These are phyloP conservation scores for Eustoma russellianum DNA, from an alignment of 257 asterid species.

Conservation along the genomic window DNA sequence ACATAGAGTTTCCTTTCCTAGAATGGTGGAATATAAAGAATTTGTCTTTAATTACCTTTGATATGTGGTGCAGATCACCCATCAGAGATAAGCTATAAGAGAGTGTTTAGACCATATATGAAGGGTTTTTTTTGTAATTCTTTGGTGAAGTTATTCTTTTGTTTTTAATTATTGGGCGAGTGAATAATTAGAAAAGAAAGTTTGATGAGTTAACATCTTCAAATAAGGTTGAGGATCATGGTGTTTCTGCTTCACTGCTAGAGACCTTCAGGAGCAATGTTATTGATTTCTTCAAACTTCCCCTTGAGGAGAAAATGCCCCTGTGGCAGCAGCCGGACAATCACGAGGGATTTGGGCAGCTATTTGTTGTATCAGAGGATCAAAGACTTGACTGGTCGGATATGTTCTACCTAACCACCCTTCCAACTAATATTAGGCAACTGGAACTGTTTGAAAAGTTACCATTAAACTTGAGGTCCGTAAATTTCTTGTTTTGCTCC, in stretches of 20 bases:
- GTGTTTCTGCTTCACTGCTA: slow-evolving; percentile 24
- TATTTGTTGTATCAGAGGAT: slow-evolving; percentile 40
- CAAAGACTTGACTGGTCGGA: slow-evolving; percentile 61
- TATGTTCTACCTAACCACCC: slow-evolving; percentile 41
- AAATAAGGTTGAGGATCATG: slow-evolving; percentile 35
- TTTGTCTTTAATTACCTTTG: no score
- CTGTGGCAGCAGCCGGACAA: slow-evolving; percentile 39
- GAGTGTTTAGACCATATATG: no score
- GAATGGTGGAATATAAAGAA: no score
- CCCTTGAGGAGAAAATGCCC: slow-evolving; percentile 32
- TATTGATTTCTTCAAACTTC: slow-evolving; percentile 21
- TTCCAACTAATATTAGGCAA: slow-evolving; percentile 23
- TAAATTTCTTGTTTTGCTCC: background rate
- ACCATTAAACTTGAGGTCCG: slow-evolving; percentile 34
- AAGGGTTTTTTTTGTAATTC: no score
- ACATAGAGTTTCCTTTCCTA: no score
- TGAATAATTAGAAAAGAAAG: no score
- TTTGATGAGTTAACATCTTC: background rate
- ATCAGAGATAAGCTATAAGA: no score
- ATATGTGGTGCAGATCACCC: no score
- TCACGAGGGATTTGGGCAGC: slow-evolving; percentile 50
- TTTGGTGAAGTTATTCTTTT: no score
- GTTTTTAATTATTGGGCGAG: no score
- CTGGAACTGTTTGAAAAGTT: slow-evolving; percentile 23
- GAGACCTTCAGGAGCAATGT: slow-evolving; percentile 31